Evolutionary conservation across 1,284 basidiomycete species (phyloP).

Genomic region (Irpex sp.): DNA sequence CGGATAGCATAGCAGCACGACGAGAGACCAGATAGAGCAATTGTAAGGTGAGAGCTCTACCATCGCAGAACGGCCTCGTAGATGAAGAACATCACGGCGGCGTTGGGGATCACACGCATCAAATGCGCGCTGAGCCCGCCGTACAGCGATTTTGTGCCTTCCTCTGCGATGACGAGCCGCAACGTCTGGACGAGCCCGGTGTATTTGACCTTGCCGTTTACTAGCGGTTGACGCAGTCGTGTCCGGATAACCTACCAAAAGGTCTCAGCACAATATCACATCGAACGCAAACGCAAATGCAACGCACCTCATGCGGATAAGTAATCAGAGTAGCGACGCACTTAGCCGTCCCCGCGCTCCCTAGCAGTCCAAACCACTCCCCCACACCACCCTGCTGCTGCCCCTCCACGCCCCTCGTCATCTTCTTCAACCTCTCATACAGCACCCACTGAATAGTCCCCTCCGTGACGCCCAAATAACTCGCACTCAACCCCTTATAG

Average conservation of each 20-base stretch:
- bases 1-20: neutral
- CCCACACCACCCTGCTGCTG: slow-evolving; percentile 51
- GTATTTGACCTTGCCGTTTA: slow-evolving; percentile 80
- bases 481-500: slow-evolving; percentile 94
- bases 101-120: slow-evolving; percentile 96
- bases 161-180: slow-evolving; percentile 83
- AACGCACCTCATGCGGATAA: slow-evolving; percentile 90
- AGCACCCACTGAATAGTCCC: slow-evolving; percentile 98
- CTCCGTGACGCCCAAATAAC: slow-evolving; percentile 95
- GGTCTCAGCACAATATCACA: neutral
- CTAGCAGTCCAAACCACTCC: slow-evolving; percentile 82
- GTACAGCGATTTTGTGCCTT: slow-evolving; percentile 85
- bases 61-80: slow-evolving; percentile 76
- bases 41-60: slow-evolving; percentile 20
- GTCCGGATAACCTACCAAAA: slow-evolving; percentile 79
- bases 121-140: slow-evolving; percentile 94
- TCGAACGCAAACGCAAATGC: neutral
- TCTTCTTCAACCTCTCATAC: slow-evolving; percentile 82
- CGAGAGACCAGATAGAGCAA: neutral
- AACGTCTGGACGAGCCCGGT: slow-evolving; percentile 86
- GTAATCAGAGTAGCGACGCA: slow-evolving; percentile 91
- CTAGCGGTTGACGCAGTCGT: slow-evolving; percentile 82
- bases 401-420: slow-evolving; percentile 52
- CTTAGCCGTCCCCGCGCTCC: slow-evolving; percentile 92
- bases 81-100: slow-evolving; percentile 93